Conservation (phyloP, 306 rosid genomes). For the Abrus pulchellus region DNA sequence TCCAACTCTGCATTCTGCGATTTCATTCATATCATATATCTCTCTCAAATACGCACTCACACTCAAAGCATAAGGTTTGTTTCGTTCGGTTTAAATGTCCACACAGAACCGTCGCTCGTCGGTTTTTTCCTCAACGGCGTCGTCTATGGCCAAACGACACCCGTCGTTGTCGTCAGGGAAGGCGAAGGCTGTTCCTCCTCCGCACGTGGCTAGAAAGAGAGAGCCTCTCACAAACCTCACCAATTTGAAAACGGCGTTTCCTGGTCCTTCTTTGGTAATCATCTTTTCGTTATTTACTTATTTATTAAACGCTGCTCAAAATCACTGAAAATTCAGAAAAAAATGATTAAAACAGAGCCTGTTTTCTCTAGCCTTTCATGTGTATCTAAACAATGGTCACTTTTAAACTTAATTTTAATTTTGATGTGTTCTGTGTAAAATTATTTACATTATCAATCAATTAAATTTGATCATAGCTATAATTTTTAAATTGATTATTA, state of each 20-base stretch:
- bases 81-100: slow-evolving; percentile 45
- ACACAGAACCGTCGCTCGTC: slow-evolving; percentile 75
- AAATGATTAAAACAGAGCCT: not conserved
- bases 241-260: slow-evolving; percentile 54
- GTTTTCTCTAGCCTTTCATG: not conserved
- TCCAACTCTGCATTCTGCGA: not conserved
- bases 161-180: slow-evolving; percentile 58
- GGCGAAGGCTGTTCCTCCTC: slow-evolving; percentile 51
- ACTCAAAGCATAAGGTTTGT: not conserved
- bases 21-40: too few species aligned
- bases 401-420: not conserved
- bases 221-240: slow-evolving; percentile 75
- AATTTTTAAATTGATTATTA: too few species aligned
- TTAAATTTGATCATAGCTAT: too few species aligned
- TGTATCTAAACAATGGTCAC: not conserved
- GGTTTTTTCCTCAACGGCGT: slow-evolving; percentile 65
- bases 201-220: slow-evolving; percentile 66
- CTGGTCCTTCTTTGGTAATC: slow-evolving; percentile 62
- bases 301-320: not conserved
- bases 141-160: slow-evolving; percentile 75
- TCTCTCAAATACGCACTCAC: not conserved
- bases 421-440: too few species aligned
- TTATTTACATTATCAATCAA: too few species aligned
- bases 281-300: not conserved
- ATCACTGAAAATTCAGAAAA: not conserved